phyloP scores from a whole-genome alignment of 202 grass and related monocot species.

The Alloteropsis angusta region DNA sequence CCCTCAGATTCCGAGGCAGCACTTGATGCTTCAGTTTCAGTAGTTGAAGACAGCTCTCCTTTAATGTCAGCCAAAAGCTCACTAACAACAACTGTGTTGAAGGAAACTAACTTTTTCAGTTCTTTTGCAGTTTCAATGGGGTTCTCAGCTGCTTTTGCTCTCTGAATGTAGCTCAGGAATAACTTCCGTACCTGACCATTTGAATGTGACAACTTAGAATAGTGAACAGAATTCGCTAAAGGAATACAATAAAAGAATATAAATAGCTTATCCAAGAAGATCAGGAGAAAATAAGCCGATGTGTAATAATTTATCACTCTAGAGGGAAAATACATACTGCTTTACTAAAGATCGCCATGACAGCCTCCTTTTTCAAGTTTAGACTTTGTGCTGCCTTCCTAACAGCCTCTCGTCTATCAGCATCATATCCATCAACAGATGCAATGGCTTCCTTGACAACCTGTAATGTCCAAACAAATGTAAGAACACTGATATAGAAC shows the following conservation, averaged over 20 bases:
- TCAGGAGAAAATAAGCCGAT: slow-evolving; percentile 7
- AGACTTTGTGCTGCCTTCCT: slow-evolving; percentile 80
- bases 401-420: slow-evolving; percentile 57
- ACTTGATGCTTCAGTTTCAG: slow-evolving; percentile 44
- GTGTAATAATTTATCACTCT: neutral
- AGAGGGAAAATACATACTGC: slow-evolving; percentile 40
- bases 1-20: slow-evolving; percentile 27
- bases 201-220: slow-evolving; percentile 21
- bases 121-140: slow-evolving; percentile 85
- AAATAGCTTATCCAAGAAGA: slow-evolving; percentile 16
- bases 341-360: slow-evolving; percentile 85
- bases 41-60: slow-evolving; percentile 46
- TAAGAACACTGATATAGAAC: slow-evolving; percentile 30
- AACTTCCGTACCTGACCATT: slow-evolving; percentile 62
- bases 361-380: slow-evolving; percentile 74
- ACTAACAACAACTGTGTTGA: slow-evolving; percentile 74
- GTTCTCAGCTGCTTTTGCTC: slow-evolving; percentile 63
- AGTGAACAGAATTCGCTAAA: slow-evolving; percentile 15
- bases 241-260: neutral
- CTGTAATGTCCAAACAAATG: slow-evolving; percentile 38
- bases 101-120: slow-evolving; percentile 80
- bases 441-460: slow-evolving; percentile 72
- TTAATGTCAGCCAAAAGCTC: slow-evolving; percentile 85
- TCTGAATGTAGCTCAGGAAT: slow-evolving; percentile 69
- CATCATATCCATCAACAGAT: slow-evolving; percentile 76